phyloP scores from a whole-genome alignment of 768 basidiomycete genomes.

The Lentinula edodes region DNA sequence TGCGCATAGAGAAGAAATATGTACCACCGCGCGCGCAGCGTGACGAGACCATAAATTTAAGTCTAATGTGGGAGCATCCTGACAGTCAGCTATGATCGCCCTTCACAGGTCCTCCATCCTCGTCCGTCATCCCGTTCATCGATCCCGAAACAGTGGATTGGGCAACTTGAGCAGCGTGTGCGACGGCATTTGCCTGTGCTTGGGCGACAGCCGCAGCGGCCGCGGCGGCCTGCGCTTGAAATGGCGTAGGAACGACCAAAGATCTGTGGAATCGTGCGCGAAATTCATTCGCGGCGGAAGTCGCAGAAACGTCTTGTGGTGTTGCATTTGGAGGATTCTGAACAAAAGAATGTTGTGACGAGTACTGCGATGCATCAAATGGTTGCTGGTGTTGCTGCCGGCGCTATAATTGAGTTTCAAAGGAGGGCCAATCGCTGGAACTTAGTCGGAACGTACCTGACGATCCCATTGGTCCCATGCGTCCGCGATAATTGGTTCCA shows the following conservation, averaged over 20 bases:
- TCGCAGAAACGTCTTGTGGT: conserved; percentile 20
- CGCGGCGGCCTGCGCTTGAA: conserved; percentile 18
- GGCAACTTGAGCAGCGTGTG: not conserved
- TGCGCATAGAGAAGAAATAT: not conserved
- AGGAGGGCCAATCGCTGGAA: not conserved
- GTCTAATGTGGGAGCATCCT: not conserved
- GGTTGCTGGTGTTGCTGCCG: conserved; percentile 37
- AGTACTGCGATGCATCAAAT: conserved; percentile 14
- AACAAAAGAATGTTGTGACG: conserved; percentile 15
- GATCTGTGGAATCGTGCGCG: conserved; percentile 51
- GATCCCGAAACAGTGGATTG: not conserved
- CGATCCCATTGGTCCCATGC: conserved; percentile 88
- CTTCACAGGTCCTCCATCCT: not conserved
- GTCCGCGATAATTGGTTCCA: conserved; percentile 77
- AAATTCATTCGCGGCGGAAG: conserved; percentile 33
- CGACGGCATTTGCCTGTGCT: conserved; percentile 3
- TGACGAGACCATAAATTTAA: too few relatives aligned
- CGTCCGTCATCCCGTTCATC: not conserved
- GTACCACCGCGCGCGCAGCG: not conserved
- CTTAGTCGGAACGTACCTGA: conserved; percentile 42
- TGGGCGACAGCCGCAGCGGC: conserved; percentile 5
- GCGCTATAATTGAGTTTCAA: conserved; percentile 24
- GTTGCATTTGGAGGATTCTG: conserved; percentile 23
- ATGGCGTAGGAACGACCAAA: conserved; percentile 42
- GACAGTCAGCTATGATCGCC: not conserved